Evolutionary conservation across 305 asterid species (phyloP), one percentile per base, ranked within the genome.

Genomic region (Solanum aculeatissimum): DNA sequence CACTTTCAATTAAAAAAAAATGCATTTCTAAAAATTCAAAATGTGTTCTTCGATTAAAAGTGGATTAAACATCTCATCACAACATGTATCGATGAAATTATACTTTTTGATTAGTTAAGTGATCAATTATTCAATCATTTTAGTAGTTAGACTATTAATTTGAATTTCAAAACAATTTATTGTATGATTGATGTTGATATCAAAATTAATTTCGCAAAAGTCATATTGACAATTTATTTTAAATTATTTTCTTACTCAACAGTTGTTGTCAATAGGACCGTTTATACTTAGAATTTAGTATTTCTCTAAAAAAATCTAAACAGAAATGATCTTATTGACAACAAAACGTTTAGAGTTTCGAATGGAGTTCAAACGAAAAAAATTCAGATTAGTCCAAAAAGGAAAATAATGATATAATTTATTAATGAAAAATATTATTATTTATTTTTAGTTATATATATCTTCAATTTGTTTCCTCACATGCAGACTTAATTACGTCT

Each of bases 21-120:
- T n/a, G 7, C 0, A 2, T 57, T 57, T 1, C 4, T 5, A 57
- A 0, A 3, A n/a, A 19, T 54, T n/a, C 0, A 11, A 9, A 57
- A n/a, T 0, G 0, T n/a, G 0, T 3, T 4, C 1, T 57, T 0
- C 9, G 0, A 1, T 1, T 9, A 55, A 55, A 19, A 55, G 0
- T 55, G 2, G 4, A 19, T 9, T 2, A 57, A n/a, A 7, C 4
- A n/a, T n/a, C 0, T 2, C 0, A 9, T n/a, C 63, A n/a, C 14
- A n/a, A 57, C 9, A 8, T 2, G n/a, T 1, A n/a, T 8, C 0
- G 27, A 3, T n/a, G 23, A 16, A n/a, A 32, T 16, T 32, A 55
- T 55, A 66, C 15, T 66, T 23, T 32, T 32, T 16, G 35, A 66
- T 66, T 66, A 32, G 25, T 32, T 9, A 66, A 16, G 23, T 32